Evolutionary conservation across 225 moss, liverwort and hornwort genomes (phyloP).

Genomic region (Antitrichia curtipendula): DNA sequence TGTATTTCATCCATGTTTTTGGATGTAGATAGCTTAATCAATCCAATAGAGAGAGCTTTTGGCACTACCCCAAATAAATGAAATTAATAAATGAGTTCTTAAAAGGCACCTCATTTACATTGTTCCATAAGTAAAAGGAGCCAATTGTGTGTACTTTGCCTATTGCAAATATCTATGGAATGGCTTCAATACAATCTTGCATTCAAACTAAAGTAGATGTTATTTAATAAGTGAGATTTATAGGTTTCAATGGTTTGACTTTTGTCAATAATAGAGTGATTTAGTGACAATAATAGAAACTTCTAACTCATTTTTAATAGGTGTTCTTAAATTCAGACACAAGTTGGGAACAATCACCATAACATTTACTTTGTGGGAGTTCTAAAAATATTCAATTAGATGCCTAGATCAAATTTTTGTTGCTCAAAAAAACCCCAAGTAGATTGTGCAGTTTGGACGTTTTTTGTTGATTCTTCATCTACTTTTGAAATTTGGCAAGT

Average conservation of each 20-base stretch:
- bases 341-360: too few species aligned
- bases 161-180: neutral
- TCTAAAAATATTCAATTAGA: rapidly evolving
- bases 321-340: too few species aligned
- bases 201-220: neutral
- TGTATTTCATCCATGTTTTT: too few species aligned
- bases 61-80: neutral
- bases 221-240: neutral
- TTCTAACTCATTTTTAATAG: too few species aligned
- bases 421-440: rapidly evolving
- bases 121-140: neutral
- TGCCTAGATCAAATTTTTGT: too few species aligned
- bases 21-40: neutral
- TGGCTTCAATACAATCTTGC: neutral
- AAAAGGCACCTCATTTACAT: neutral
- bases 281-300: too few species aligned
- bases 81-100: neutral
- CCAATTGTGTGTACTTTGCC: neutral
- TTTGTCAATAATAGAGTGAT: neutral
- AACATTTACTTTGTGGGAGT: too few species aligned
- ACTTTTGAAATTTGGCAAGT: too few species aligned
- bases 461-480: too few species aligned
- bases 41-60: too few species aligned
- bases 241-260: neutral
- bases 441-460: rapidly evolving